Base-by-base conservation (phyloP, 768 basidiomycete species). In the Obba rivulosa region DNA sequence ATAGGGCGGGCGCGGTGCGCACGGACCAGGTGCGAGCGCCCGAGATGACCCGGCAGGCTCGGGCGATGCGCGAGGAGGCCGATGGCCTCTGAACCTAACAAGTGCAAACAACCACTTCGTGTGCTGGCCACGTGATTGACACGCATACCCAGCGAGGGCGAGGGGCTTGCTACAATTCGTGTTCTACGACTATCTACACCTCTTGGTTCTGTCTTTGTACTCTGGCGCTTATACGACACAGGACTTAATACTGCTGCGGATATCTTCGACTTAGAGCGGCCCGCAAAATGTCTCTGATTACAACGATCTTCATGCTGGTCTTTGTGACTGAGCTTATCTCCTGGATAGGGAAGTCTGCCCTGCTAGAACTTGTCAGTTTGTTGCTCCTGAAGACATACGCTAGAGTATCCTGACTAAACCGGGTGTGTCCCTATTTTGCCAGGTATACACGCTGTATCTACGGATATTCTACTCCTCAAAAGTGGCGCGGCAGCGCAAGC, bases 261-360 rank as follows among this genome's bases (percentile, higher is more conserved):
- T 23, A 22, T 25, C 37, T 38, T 5, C 39, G 18, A 18, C 16
- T 21, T 11, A 20, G 10, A 3, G 18, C 20, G 20, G n/a, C 39
- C n/a, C 4, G 34, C 52, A 45, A 49, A 47, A 91, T 92, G 88
- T 78, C 87, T 53, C 79, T 94, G 48, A 80, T 92, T 36, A 58
- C 92, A 47, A 78, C 87, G 21, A 87, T 95, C 52, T 91, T 97
- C 62, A 65, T 76, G 16, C 76, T 93, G 45, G 89, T 90, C 25
- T 82, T 95, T 58, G 54, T 90, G 45, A 87, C 88, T 2, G 85
- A 94, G 64, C 73, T 92, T 57, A 77, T 95, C 52, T 79, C 84
- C 42, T 94, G 92, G 92, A 77, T 95, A 44, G 93, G 93, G 39
- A 79, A 92, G 63, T 77, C 85, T 17, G 90, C 92, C 20, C 74